Evolutionary conservation across 1,139 yeast species (phyloP).

Genomic region (Zygosaccharomyces pseudobailii): DNA sequence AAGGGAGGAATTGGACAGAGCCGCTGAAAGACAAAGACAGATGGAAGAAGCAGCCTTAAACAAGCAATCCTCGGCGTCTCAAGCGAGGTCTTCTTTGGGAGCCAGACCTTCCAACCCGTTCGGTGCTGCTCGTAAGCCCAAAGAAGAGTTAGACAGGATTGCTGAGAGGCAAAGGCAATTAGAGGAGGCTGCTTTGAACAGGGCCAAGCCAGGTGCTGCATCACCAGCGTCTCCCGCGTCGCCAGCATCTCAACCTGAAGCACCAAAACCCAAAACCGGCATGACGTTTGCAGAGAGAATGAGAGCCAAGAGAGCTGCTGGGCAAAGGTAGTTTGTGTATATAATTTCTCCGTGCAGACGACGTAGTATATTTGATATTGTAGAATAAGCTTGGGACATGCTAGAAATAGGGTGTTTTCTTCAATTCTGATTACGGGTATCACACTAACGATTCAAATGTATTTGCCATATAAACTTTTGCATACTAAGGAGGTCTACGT

Average conservation of each 20-base stretch:
- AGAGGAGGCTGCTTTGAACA: constrained; percentile 21
- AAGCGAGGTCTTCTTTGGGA: constrained; percentile 2
- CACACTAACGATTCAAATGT: no score
- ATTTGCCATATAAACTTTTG: no score
- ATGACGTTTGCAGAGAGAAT: constrained; percentile 53
- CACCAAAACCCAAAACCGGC: constrained; percentile 31
- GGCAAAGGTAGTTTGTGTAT: constrained; percentile 3
- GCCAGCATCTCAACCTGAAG: constrained; percentile 18
- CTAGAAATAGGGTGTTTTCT: no score
- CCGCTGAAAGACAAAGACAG: constrained; percentile 38
- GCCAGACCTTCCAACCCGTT: constrained; percentile 5
- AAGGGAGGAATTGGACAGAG: constrained; percentile 30
- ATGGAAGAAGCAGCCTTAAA: constrained; percentile 31
- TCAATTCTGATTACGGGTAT: no score
- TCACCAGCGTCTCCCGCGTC: constrained; percentile 20
- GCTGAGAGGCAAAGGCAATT: constrained; percentile 41
- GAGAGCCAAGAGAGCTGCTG: constrained; percentile 49
- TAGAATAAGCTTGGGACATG: neutral
- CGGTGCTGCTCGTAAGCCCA: constrained; percentile 6
- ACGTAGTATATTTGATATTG: neutral
- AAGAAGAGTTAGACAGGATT: constrained; percentile 31
- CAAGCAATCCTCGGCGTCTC: neutral
- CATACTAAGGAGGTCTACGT: no score
- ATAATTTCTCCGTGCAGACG: no score
- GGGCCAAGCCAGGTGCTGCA: constrained; percentile 15